phyloP scores from a whole-genome alignment of 805 yeast species.

The Komagataella kurtzmanii region DNA sequence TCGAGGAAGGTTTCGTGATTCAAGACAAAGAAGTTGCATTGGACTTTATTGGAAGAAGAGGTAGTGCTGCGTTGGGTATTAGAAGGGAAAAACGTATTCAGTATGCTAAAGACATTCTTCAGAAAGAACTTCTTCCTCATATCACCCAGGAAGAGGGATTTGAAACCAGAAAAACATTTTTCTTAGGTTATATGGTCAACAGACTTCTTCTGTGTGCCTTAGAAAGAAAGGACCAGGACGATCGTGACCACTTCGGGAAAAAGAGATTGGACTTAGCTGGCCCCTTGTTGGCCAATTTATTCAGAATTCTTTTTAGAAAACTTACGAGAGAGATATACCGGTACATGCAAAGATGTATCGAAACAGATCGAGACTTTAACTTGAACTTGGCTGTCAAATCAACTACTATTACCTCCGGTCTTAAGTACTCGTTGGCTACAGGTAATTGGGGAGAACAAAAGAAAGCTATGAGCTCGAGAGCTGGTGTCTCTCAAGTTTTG shows the following conservation, averaged over 20 bases:
- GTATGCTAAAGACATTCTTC: constrained; percentile 92
- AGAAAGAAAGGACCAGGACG: constrained; percentile 96
- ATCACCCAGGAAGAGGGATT: constrained; percentile 96
- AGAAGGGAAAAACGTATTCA: constrained; percentile 96
- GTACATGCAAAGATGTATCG: constrained; percentile 98
- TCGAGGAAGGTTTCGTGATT: constrained; percentile 96
- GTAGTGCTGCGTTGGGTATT: constrained; percentile 81
- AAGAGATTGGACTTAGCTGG: constrained; percentile 98
- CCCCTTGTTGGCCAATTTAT: constrained; percentile 88
- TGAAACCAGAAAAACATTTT: constrained; percentile 93
- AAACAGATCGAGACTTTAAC: constrained; percentile 93
- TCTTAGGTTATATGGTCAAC: constrained; percentile 96
- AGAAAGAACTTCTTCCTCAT: constrained; percentile 92
- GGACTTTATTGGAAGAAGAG: constrained; percentile 97
- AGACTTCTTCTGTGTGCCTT: constrained; percentile 88
- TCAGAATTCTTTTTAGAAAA: constrained; percentile 88
- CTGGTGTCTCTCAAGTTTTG: constrained; percentile 98
- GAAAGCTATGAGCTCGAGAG: constrained; percentile 97
- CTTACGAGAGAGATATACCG: constrained; percentile 93
- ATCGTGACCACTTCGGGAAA: constrained; percentile 98
- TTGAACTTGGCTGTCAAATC: constrained; percentile 94
- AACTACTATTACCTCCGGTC: constrained; percentile 92
- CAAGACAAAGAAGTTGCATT: constrained; percentile 97
- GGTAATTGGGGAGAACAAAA: constrained; percentile 99
- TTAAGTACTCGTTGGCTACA: constrained; percentile 94